Base-by-base conservation (phyloP, 2,329 filamentous ascomycete species). In the Monosporascus sp. region DNA sequence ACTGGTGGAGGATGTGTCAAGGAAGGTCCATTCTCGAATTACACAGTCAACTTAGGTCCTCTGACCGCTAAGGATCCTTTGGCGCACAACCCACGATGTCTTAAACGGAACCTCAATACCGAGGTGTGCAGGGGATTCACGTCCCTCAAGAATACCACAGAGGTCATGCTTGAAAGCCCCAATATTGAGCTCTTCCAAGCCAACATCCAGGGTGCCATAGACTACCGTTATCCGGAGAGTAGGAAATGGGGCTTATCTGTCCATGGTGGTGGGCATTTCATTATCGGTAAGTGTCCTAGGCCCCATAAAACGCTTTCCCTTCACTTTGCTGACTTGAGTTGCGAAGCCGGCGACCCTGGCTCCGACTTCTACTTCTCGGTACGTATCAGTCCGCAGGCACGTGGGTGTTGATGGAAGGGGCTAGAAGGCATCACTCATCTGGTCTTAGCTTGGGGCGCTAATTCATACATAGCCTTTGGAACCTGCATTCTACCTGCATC, bases 1-100 rank as follows among this genome's bases (percentile, higher is more conserved):
- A 67, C 70, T 0, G 81, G 81, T 15, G 80, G 81, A 39, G 81
- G 81, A 2, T 83, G 79, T 61, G 68, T 83, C 0, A 65, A 63
- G 7, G 66, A 62, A 1, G 78, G 78, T 0, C 79, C 79, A 1
- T 72, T 81, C 18, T 60, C 62, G 25, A 70, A 72, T 60, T 70
- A 72, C 59, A 68, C 63, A 0, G 67, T 73, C 18, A 72, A 70
- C 56, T 61, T 76, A 44, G 73, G 73, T 0, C 70, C 72, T 7
- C 65, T 69, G 48, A 62, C 62, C 46, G 60, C 60, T 17, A 3
- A 48, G 7, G 54, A 68, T 52, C 58, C 68, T 3, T 62, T 72
- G 14, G 63, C 60, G 36, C 70, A 72, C 51, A 73, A 76, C 54
- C 74, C 74, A 20, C 69, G 74, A 24, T 74, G 74, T 55, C 61